Percentiles rank a stretch among this genome's conserved stretches.
These are phyloP conservation scores for Pichia sporocuriosa DNA, from an alignment of 805 yeast species.

Conservation along the genomic window DNA sequence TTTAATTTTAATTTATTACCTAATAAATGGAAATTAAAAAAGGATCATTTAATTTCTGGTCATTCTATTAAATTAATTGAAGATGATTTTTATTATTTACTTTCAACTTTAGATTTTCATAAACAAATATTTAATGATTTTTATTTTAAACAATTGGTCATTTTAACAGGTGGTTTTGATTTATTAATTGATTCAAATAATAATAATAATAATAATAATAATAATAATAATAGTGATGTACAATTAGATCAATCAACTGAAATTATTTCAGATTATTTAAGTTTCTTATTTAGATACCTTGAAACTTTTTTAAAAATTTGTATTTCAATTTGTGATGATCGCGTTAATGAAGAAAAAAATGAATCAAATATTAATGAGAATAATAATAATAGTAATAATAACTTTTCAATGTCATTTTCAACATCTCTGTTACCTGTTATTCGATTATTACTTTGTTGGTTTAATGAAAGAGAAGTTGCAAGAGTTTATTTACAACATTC, in stretches of 20 bases:
- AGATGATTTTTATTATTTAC: constrained; percentile 26
- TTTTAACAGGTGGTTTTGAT: constrained; percentile 35
- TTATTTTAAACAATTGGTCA: constrained; percentile 31
- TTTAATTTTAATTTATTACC: constrained; percentile 37
- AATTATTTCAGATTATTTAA: constrained; percentile 29
- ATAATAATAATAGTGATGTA: constrained; percentile 16
- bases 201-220: no score
- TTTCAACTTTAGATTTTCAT: constrained; percentile 25
- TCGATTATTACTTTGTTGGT: constrained; percentile 52
- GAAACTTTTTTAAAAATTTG: constrained; percentile 27
- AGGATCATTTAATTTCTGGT: constrained; percentile 26
- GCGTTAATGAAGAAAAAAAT: constrained; percentile 11
- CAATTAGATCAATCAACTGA: constrained; percentile 21
- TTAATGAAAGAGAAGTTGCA: constrained; percentile 42
- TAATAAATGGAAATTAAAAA: constrained; percentile 29
- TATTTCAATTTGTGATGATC: constrained; percentile 21
- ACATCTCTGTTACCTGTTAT: constrained; percentile 32
- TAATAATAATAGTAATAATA: neutral
- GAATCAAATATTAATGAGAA: neutral
- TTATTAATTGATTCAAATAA: constrained; percentile 23
- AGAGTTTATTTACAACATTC: constrained; percentile 25
- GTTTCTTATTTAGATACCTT: constrained; percentile 37
- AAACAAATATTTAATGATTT: constrained; percentile 31
- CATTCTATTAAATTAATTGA: constrained; percentile 27
- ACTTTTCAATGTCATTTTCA: constrained; percentile 15